Evolutionary conservation across 2,329 filamentous ascomycete species (phyloP), one percentile per base, ranked within the genome.

Genomic region (Arachnopeziza araneosa): DNA sequence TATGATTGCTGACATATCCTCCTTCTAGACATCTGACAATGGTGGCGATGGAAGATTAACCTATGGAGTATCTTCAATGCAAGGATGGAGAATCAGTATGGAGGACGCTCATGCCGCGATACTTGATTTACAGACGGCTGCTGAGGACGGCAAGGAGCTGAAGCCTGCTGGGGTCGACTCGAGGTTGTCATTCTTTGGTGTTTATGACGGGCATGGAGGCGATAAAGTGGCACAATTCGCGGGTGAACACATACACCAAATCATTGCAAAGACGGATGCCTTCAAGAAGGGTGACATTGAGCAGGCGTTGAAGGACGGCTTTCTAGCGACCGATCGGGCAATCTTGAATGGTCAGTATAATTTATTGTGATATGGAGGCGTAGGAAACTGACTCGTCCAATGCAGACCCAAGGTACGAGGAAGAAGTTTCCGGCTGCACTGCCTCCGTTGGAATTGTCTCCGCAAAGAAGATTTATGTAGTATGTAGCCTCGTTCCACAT

Each of bases 11-110:
- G 58, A 66, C 55, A 59, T 55, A 54, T 52, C 26, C 54, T 49
- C 48, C 49, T 57, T 44, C 60, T 74, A 98, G 95, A 82, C 87
- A 78, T 99, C 95, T 72, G 87, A 89, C 75, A 87, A 87, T 74
- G 93, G 93, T 77, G 87, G 91, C 79, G 93, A 98, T 90, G 92
- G 96, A 67, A 88, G 91, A 74, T 86, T 96, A 74, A 78, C 95
- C 74, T 99, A 90, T 77, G 95, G 95, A 73, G 87, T 98, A 67
- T 99, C 95, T 67, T 92, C 92, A 77, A 99, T 99, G 95, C 95
- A 99, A 79, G 95, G 95, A 81, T 99, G 95, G 95, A 90, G 95
- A 79, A 98, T 99, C 79, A 96, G 91, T 81, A 99, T 99, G 95
- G 95, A 99, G 77, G 95, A 99, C 75, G 87, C 95, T 65, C 95